Evolutionary conservation across 495 filamentous ascomycete species (phyloP).

Genomic region (Aspergillus baeticus): DNA sequence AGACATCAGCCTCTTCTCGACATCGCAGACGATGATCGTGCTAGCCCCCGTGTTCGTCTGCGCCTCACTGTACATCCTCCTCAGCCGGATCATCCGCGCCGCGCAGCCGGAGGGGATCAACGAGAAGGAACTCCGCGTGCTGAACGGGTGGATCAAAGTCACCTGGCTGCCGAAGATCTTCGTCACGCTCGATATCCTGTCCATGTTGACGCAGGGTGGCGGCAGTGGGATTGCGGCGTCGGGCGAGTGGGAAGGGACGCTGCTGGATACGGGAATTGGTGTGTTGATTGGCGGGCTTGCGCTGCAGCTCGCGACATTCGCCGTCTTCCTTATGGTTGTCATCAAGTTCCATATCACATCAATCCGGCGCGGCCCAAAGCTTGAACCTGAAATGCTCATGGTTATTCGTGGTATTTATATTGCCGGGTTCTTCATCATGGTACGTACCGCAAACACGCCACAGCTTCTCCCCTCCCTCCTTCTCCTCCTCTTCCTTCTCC

Average conservation of each 20-base stretch:
- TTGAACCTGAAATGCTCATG: slow-evolving; percentile 20
- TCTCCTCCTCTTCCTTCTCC: too few relatives aligned
- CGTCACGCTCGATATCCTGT: slow-evolving; percentile 32
- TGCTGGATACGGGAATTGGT: slow-evolving; percentile 19
- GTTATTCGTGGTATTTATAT: slow-evolving; percentile 27
- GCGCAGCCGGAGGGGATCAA: background rate
- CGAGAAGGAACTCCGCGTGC: background rate
- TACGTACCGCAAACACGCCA: too few relatives aligned
- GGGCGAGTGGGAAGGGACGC: slow-evolving; percentile 26
- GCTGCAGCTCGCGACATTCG: slow-evolving; percentile 29
- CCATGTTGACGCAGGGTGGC: slow-evolving; percentile 32
- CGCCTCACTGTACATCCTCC: slow-evolving; percentile 32
- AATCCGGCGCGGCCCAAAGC: background rate
- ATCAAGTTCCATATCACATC: slow-evolving; percentile 16
- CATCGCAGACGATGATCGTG: slow-evolving; percentile 29
- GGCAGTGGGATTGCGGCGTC: slow-evolving; percentile 34
- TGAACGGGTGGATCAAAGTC: slow-evolving; percentile 19
- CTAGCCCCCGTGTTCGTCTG: slow-evolving; percentile 33
- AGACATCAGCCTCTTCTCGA: slow-evolving; percentile 24
- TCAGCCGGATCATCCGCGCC: slow-evolving; percentile 24
- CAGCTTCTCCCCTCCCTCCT: background rate
- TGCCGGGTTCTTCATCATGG: slow-evolving; percentile 27
- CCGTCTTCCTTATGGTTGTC: slow-evolving; percentile 27
- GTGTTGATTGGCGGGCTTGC: slow-evolving; percentile 30
- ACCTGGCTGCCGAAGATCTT: slow-evolving; percentile 30